Percentiles rank a stretch among this genome's conserved stretches.
Conservation (phyloP, 1,284 basidiomycete species). For the Gomphus sp. region DNA sequence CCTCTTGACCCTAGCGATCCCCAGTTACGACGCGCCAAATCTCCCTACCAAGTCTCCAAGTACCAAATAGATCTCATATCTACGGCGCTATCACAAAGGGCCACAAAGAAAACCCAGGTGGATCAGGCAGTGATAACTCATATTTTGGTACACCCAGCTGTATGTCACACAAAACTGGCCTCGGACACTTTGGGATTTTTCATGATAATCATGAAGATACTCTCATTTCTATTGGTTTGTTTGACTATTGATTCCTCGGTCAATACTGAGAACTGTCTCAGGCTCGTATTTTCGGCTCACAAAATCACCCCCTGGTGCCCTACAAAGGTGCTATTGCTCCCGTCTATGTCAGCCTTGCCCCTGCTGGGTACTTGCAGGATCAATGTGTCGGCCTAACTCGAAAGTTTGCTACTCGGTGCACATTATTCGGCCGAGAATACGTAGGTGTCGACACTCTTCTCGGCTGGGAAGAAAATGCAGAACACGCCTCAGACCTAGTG, state of each 20-base stretch:
- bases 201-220: slow-evolving; percentile 43
- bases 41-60: slow-evolving; percentile 70
- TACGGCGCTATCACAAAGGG: slow-evolving; percentile 43
- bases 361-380: neutral
- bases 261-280: slow-evolving; percentile 19
- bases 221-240: slow-evolving; percentile 66
- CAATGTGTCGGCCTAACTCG: neutral
- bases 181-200: slow-evolving; percentile 39
- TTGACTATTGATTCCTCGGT: neutral
- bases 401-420: slow-evolving; percentile 15
- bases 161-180: slow-evolving; percentile 59
- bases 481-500: slow-evolving; percentile 12
- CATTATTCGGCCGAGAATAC: slow-evolving; percentile 15
- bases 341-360: slow-evolving; percentile 30
- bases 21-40: slow-evolving; percentile 54
- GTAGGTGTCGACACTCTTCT: slow-evolving; percentile 14
- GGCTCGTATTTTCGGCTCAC: slow-evolving; percentile 61
- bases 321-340: slow-evolving; percentile 58
- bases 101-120: slow-evolving; percentile 20
- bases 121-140: slow-evolving; percentile 38
- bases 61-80: slow-evolving; percentile 74
- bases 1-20: slow-evolving; percentile 59
- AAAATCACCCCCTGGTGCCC: slow-evolving; percentile 47
- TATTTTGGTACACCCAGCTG: slow-evolving; percentile 65
- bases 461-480: slow-evolving; percentile 14